These are phyloP conservation scores for Cajanus cajan DNA, from an alignment of 306 rosid species.

Conservation along the genomic window DNA sequence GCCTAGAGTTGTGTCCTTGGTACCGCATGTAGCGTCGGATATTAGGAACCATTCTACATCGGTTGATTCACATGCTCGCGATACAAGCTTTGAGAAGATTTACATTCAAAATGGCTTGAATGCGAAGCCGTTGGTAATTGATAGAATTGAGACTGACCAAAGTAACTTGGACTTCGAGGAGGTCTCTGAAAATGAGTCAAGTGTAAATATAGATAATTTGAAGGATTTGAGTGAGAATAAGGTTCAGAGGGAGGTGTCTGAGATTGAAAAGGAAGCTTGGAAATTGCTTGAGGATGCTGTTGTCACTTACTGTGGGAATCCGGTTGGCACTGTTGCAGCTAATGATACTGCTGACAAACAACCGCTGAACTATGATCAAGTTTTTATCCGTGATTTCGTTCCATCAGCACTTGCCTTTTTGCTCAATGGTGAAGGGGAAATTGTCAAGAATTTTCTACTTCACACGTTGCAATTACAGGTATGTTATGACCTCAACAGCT, in stretches of 20 bases:
- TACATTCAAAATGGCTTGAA: conserved; percentile 70
- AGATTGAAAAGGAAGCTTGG: conserved; percentile 81
- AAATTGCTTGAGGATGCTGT: conserved; percentile 62
- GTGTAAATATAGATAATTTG: conserved; percentile 42
- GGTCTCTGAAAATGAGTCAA: conserved; percentile 33
- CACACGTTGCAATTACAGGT: conserved; percentile 93
- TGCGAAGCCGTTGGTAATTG: conserved; percentile 58
- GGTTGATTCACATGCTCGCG: conserved; percentile 60
- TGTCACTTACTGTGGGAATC: conserved; percentile 75
- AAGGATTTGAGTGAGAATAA: conserved; percentile 49
- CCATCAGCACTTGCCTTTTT: conserved; percentile 89
- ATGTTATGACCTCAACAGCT: conserved; percentile 16
- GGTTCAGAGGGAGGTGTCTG: conserved; percentile 54
- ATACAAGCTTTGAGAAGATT: conserved; percentile 62
- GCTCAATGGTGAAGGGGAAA: conserved; percentile 81
- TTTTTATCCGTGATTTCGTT: conserved; percentile 83
- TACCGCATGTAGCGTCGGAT: conserved; percentile 63
- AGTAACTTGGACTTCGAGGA: conserved; percentile 51
- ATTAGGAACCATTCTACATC: conserved; percentile 74
- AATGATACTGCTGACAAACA: conserved; percentile 66
- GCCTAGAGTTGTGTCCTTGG: conserved; percentile 46
- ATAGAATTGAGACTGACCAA: conserved; percentile 40
- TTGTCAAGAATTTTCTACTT: conserved; percentile 85
- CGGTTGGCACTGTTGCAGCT: conserved; percentile 93
- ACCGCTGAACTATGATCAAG: conserved; percentile 86